Base-by-base conservation (phyloP, 768 basidiomycete genomes). In the Suillus decipiens region DNA sequence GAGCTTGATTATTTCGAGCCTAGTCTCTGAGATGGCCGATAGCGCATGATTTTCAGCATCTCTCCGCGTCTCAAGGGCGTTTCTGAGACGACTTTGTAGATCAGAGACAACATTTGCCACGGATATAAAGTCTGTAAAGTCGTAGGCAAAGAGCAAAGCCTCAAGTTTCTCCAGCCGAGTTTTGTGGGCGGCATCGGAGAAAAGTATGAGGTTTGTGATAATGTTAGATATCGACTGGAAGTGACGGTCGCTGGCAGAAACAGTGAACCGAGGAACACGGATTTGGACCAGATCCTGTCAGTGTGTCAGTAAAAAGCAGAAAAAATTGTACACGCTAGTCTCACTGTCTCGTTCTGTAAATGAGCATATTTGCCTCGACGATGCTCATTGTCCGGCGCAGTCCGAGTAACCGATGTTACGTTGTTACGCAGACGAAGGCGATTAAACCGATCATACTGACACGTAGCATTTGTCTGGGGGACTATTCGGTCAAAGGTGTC, bases 401-500 rank as follows among this genome's bases (percentile, higher is more conserved):
- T 72, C 12, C 71, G 73, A n/a, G 76, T 72, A 37, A 81, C 78
- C 12, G 86, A 84, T 37, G 88, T 86, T 36, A 89, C 76, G 64
- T 85, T 86, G 67, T 88, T 93, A 50, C 89, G 88, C 59, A 95
- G 78, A 41, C 96, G 88, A 10, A 97, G 82, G 47, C 90, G 89
- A 76, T 99, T 99, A 80, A 96, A 96, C 73, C 93, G 95, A 81
- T 98, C 96, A 72, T 95, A 94, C 54, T 88, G 90, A 64, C 96
- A 86, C 5, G 83, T 87, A 0, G 91, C 92, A 62, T 92, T 87
- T 0, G 95, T 93, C 74, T 93, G 92, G 3, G 93, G 91, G 7
- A 98, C 91, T 43, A 99, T 82, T 2, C 94, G 89, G 69, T 96
- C 93, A 73, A 96, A 96, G 56, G 86, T 86, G 55, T 81, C 80